Evolutionary conservation across 2,329 filamentous ascomycete genomes (phyloP).

Genomic region (Cercospora citrullina): DNA sequence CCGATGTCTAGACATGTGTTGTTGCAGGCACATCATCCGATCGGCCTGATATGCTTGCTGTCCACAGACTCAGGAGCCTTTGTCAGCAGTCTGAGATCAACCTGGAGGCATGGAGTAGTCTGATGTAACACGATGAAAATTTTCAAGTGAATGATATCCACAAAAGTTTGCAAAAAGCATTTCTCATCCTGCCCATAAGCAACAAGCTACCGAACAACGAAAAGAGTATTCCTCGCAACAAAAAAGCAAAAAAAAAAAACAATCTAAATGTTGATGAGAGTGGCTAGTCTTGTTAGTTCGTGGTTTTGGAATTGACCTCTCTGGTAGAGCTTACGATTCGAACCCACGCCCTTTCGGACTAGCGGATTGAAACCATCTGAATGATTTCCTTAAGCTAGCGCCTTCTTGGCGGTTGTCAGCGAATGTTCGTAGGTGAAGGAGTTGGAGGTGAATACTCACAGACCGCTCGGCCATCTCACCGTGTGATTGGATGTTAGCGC

Average conservation of each 20-base stretch:
- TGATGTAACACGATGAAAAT: not conserved
- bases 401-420: not conserved
- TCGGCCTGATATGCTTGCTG: no score
- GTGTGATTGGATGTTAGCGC: not conserved
- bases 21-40: not conserved
- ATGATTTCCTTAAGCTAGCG: conserved; percentile 13
- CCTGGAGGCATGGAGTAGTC: not conserved
- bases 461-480: conserved; percentile 23
- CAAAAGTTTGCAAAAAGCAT: not conserved
- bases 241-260: not conserved
- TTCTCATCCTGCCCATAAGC: not conserved
- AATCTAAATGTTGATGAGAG: conserved; percentile 6
- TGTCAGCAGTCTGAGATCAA: not conserved
- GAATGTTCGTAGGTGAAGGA: not conserved
- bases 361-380: not conserved
- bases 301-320: not conserved
- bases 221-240: not conserved
- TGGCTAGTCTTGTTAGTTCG: not conserved
- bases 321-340: conserved; percentile 11
- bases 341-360: conserved; percentile 16
- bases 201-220: not conserved
- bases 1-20: not conserved
- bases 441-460: not conserved
- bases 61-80: not conserved
- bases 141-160: not conserved